These are phyloP conservation scores for Leccinum boreale DNA, from an alignment of 768 basidiomycete species.

Conservation along the genomic window DNA sequence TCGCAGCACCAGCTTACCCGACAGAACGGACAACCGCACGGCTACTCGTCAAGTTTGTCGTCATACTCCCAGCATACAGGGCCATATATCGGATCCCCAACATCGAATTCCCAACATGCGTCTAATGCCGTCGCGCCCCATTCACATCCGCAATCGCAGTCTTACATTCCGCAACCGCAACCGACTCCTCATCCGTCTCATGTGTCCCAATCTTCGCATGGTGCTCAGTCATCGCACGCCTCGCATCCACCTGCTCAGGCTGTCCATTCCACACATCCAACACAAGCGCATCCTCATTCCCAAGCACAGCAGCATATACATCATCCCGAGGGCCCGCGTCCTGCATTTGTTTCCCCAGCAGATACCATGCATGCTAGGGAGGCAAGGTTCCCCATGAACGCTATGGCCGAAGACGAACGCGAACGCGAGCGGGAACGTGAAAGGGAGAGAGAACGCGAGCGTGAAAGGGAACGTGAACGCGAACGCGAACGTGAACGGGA, in stretches of 20 bases:
- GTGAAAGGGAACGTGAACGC: conserved; percentile 18
- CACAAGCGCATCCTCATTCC: conserved; percentile 27
- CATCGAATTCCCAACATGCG: conserved; percentile 16
- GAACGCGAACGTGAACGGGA: conserved; percentile 21
- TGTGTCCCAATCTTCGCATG: conserved; percentile 15
- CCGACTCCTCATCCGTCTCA: conserved; percentile 9
- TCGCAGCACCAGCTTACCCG: conserved; percentile 21
- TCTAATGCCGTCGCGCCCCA: conserved; percentile 7
- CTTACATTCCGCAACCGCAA: conserved; percentile 15
- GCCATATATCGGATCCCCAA: conserved; percentile 17
- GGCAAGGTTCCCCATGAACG: conserved; percentile 8
- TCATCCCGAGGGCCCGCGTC: conserved; percentile 21
- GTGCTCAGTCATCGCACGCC: conserved; percentile 10
- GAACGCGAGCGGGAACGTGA: conserved; percentile 19
- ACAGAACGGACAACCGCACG: conserved; percentile 15
- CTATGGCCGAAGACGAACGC: conserved; percentile 17
- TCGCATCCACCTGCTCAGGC: conserved; percentile 18
- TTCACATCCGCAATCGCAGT: conserved; percentile 29
- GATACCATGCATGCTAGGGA: conserved; percentile 29
- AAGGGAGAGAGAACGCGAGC: neutral
- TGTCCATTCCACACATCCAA: conserved; percentile 19
- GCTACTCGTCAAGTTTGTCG: conserved; percentile 15
- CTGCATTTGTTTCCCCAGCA: conserved; percentile 27
- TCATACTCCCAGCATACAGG: conserved; percentile 17
- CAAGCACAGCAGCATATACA: conserved; percentile 28